Evolutionary conservation across 805 yeast genomes (phyloP).

Genomic region (Candida silvatica): DNA sequence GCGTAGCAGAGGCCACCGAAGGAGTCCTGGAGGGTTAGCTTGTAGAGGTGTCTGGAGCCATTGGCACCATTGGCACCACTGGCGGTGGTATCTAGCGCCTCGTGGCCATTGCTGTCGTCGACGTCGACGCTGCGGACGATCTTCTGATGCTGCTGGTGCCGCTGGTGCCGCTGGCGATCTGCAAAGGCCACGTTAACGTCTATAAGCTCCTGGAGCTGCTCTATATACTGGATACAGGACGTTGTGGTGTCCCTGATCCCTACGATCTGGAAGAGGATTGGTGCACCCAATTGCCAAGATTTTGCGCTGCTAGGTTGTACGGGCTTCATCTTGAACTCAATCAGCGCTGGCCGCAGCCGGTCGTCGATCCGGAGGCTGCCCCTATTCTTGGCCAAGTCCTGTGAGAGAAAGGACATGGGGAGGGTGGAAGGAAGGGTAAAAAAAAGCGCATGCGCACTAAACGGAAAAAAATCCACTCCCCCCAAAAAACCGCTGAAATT

Average conservation of each 20-base stretch:
- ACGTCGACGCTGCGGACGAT: slow-evolving; percentile 42
- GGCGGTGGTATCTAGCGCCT: background rate
- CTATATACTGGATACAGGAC: slow-evolving; percentile 45
- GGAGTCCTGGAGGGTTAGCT: slow-evolving; percentile 49
- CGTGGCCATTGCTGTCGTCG: slow-evolving; percentile 13
- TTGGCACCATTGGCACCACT: background rate
- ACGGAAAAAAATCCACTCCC: too few relatives aligned
- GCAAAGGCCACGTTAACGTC: slow-evolving; percentile 53
- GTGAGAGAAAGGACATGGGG: too few relatives aligned
- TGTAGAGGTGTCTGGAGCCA: slow-evolving; percentile 28
- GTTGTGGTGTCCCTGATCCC: slow-evolving; percentile 44
- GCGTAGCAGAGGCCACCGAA: slow-evolving; percentile 46
- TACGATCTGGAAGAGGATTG: slow-evolving; percentile 44
- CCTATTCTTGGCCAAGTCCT: too few relatives aligned
- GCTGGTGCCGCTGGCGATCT: slow-evolving; percentile 45
- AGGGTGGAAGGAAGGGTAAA: too few relatives aligned
- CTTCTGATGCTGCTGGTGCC: slow-evolving; percentile 11
- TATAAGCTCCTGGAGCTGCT: slow-evolving; percentile 39
- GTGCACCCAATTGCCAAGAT: slow-evolving; percentile 5
- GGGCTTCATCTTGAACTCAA: too few relatives aligned
- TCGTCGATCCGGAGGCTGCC: too few relatives aligned
- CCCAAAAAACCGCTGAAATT: too few relatives aligned
- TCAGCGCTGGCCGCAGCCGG: too few relatives aligned
- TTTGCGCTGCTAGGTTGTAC: too few relatives aligned
- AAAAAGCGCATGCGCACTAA: too few relatives aligned